Conservation (phyloP, 257 asterid genomes). For the Ocimum tenuiflorum region DNA sequence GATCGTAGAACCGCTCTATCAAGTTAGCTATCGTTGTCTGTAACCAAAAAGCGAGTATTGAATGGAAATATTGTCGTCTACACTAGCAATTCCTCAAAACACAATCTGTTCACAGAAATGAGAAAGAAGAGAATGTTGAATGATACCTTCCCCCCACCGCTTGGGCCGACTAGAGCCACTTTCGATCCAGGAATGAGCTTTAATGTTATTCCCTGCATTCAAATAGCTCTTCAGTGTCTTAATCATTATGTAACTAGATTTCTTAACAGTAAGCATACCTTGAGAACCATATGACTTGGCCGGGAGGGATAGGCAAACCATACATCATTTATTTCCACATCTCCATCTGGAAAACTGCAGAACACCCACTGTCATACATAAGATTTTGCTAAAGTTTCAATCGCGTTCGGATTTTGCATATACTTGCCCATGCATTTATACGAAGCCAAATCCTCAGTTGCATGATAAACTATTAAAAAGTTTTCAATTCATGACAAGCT, state of each 20-base stretch:
- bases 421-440: slow-evolving; percentile 52
- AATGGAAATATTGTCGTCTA: background rate
- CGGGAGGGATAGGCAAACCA: slow-evolving; percentile 92
- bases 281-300: slow-evolving; percentile 62
- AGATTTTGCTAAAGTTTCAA: background rate
- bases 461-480: too few species aligned
- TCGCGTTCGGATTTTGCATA: background rate
- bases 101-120: background rate
- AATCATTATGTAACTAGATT: too few species aligned
- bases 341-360: slow-evolving; percentile 28
- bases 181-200: slow-evolving; percentile 59
- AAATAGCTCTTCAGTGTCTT: too few species aligned
- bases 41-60: background rate
- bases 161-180: slow-evolving; percentile 81
- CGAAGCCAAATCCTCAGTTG: too few species aligned
- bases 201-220: slow-evolving; percentile 52
- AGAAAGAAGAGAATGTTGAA: background rate
- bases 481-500: too few species aligned
- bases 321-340: slow-evolving; percentile 68
- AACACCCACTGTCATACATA: background rate
- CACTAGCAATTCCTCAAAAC: slow-evolving; percentile 19
- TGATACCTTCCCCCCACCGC: slow-evolving; percentile 82
- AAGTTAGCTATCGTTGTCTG: slow-evolving; percentile 82
- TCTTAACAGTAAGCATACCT: slow-evolving; percentile 34
- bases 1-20: slow-evolving; percentile 81